Conservation (phyloP, 129 eudicot species). For the Apium graveolens region DNA sequence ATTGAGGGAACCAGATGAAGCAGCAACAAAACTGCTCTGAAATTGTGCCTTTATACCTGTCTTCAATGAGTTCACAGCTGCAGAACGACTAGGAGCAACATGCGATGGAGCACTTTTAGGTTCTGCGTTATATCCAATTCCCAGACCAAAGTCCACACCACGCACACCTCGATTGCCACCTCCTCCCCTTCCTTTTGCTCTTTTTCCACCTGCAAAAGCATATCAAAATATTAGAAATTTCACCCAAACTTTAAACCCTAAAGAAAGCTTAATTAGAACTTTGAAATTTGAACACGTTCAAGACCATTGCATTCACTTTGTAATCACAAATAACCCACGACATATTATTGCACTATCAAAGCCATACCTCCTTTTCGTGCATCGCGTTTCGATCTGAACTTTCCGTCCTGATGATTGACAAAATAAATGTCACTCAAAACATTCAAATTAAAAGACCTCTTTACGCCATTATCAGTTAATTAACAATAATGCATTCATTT, state of each 20-base stretch:
- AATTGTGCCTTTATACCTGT: conserved; percentile 89
- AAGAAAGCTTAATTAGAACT: not conserved
- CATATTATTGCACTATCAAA: conserved; percentile 8
- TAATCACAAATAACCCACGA: not conserved
- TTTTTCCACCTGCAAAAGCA: conserved; percentile 83
- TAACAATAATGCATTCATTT: not conserved
- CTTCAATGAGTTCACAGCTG: conserved; percentile 69
- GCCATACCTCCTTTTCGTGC: conserved; percentile 90
- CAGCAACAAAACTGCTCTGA: conserved; percentile 80
- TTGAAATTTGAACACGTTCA: not conserved
- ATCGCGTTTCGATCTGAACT: conserved; percentile 95
- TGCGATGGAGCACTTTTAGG: conserved; percentile 32
- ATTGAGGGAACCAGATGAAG: conserved; percentile 61
- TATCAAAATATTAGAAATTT: conserved; percentile 5
- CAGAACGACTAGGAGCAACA: conserved; percentile 43
- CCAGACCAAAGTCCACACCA: conserved; percentile 97
- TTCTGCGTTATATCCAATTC: conserved; percentile 77
- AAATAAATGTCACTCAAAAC: conserved; percentile 30
- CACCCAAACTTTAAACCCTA: not conserved
- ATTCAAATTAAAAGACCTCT: conserved; percentile 10
- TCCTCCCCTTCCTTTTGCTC: conserved; percentile 87
- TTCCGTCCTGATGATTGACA: conserved; percentile 70
- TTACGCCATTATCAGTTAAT: not conserved
- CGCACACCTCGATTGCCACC: conserved; percentile 87
- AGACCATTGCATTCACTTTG: not conserved